These are phyloP conservation scores for Tubosaeta sp. DNA, from an alignment of 768 basidiomycete genomes.

Conservation along the genomic window DNA sequence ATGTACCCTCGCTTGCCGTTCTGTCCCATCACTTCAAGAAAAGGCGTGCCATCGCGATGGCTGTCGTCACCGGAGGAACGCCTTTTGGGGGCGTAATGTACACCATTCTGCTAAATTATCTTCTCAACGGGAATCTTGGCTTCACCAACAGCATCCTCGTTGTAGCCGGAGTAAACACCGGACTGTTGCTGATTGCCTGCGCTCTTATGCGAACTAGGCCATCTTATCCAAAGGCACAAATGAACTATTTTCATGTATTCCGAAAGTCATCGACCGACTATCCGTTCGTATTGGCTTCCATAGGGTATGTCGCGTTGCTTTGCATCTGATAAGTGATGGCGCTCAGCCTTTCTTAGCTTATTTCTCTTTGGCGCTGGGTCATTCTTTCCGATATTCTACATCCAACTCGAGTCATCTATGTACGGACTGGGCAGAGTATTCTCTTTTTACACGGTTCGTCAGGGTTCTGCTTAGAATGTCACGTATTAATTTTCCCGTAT, in stretches of 20 bases:
- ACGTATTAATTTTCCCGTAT: background rate
- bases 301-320: conserved; percentile 16
- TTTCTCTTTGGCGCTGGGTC: conserved; percentile 27
- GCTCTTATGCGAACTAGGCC: conserved; percentile 38
- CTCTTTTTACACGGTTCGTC: conserved; percentile 52
- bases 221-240: conserved; percentile 17
- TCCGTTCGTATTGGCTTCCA: conserved; percentile 22
- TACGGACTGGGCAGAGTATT: conserved; percentile 42
- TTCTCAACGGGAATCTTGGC: conserved; percentile 17
- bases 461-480: background rate
- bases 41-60: conserved; percentile 39
- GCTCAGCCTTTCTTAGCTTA: conserved; percentile 7
- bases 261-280: conserved; percentile 15
- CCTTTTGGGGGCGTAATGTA: conserved; percentile 23
- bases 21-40: conserved; percentile 43
- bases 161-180: conserved; percentile 39
- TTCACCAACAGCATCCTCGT: conserved; percentile 44
- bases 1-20: conserved; percentile 42
- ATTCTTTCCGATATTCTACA: conserved; percentile 51
- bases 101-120: conserved; percentile 29
- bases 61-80: conserved; percentile 37
- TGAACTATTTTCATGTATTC: conserved; percentile 17
- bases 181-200: conserved; percentile 33
- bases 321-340: background rate
- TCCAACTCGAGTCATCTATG: conserved; percentile 52